Conservation (phyloP, 257 asterid genomes). For the Ocimum tenuiflorum region DNA sequence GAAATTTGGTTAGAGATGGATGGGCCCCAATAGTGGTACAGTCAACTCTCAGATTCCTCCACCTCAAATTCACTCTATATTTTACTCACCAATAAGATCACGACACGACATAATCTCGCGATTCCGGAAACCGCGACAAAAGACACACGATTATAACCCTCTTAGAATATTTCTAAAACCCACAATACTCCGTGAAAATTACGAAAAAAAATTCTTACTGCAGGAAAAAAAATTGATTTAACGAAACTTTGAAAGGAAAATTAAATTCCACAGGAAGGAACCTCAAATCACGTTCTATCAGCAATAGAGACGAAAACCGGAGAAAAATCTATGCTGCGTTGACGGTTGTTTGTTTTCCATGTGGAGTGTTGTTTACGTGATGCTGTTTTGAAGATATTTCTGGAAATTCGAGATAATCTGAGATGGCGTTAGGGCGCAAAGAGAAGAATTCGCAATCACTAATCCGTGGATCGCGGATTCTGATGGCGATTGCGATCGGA, state of each 20-base stretch:
- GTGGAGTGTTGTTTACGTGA: constrained; percentile 17
- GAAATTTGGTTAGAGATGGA: constrained; percentile 22
- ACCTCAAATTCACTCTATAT: background rate
- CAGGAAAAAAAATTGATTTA: background rate
- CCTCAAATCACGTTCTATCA: background rate
- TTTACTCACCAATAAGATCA: background rate
- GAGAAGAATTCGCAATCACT: constrained; percentile 41
- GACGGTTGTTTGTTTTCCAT: background rate
- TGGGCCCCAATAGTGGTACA: background rate
- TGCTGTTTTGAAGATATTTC: constrained; percentile 13
- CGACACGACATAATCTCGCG: background rate
- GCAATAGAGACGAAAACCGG: background rate
- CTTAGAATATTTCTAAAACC: constrained; percentile 3
- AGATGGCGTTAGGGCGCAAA: constrained; percentile 59
- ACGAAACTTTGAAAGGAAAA: background rate
- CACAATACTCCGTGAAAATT: background rate
- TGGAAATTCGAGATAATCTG: constrained; percentile 1
- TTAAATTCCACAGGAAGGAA: background rate
- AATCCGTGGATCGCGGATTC: constrained; percentile 52
- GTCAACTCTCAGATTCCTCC: constrained; percentile 1
- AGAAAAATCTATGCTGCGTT: background rate
- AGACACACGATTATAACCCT: background rate
- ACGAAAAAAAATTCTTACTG: background rate
- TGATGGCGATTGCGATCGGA: constrained; percentile 56
- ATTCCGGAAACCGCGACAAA: background rate